Evolutionary conservation across 495 filamentous ascomycete genomes (phyloP).

Genomic region (Penicillium arizonense): DNA sequence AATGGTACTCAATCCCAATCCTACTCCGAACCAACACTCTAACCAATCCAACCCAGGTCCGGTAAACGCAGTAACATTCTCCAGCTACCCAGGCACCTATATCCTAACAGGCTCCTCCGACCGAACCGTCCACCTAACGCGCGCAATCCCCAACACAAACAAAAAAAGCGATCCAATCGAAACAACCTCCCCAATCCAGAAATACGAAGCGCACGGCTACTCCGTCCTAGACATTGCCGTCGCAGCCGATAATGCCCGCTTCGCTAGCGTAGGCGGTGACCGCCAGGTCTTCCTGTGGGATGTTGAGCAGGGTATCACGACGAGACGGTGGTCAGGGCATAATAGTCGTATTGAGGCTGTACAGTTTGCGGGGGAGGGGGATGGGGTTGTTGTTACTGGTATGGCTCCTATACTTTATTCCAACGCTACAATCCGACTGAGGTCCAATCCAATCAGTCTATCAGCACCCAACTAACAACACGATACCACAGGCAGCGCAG

Average conservation of each 20-base stretch:
- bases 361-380: constrained; percentile 70
- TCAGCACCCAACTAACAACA: not conserved
- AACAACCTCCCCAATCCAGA: constrained; percentile 66
- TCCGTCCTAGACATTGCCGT: constrained; percentile 80
- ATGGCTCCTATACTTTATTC: not conserved
- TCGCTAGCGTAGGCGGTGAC: constrained; percentile 84
- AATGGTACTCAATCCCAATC: constrained; percentile 30
- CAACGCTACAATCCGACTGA: too few species aligned
- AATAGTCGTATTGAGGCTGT: constrained; percentile 71
- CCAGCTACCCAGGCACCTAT: constrained; percentile 39
- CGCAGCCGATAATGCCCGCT: constrained; percentile 72
- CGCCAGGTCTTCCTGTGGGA: constrained; percentile 92
- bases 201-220: constrained; percentile 87
- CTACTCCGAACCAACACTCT: not conserved
- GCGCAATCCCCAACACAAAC: constrained; percentile 48
- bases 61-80: constrained; percentile 43
- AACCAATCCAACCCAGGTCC: constrained; percentile 24
- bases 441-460: not conserved
- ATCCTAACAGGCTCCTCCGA: constrained; percentile 86
- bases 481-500: constrained; percentile 59
- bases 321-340: constrained; percentile 74
- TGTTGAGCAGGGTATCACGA: constrained; percentile 71
- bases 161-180: constrained; percentile 30
- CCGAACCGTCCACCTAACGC: constrained; percentile 80
- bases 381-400: constrained; percentile 65